These are phyloP conservation scores for Neurospora sp. DNA, from an alignment of 495 filamentous ascomycete species.

Conservation along the genomic window DNA sequence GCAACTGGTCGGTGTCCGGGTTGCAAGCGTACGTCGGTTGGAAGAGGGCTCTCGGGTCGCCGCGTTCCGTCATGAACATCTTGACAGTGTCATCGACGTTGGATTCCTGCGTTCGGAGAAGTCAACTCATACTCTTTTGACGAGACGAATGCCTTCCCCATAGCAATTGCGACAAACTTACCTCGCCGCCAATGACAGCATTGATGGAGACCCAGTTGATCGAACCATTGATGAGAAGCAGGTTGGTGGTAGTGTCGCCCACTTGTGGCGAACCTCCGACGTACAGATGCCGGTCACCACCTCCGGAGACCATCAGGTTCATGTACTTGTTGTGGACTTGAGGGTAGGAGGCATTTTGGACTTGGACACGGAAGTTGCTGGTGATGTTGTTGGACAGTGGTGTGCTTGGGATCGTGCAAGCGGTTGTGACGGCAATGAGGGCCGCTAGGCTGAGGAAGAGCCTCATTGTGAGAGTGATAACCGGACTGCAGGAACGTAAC, in stretches of 20 bases:
- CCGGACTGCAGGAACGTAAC: not conserved
- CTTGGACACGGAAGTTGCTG: slow-evolving; percentile 32
- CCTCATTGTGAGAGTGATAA: not conserved
- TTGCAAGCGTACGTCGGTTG: slow-evolving; percentile 41
- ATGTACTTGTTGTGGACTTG: slow-evolving; percentile 40
- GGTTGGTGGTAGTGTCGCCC: slow-evolving; percentile 33
- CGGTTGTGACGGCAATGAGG: slow-evolving; percentile 19
- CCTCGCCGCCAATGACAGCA: slow-evolving; percentile 39
- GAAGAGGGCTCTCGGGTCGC: slow-evolving; percentile 37
- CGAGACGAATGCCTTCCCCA: too few species aligned
- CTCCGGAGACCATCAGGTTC: slow-evolving; percentile 39
- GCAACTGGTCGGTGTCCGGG: slow-evolving; percentile 35
- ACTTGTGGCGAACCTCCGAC: slow-evolving; percentile 28
- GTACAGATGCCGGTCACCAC: slow-evolving; percentile 41
- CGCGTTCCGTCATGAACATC: slow-evolving; percentile 44
- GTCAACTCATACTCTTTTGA: not conserved
- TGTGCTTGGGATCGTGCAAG: slow-evolving; percentile 29
- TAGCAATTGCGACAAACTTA: slow-evolving; percentile 9
- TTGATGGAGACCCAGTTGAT: slow-evolving; percentile 26
- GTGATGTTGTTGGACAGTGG: slow-evolving; percentile 30
- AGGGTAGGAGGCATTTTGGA: slow-evolving; percentile 41
- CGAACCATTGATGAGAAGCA: slow-evolving; percentile 37
- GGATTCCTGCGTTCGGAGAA: slow-evolving; percentile 12
- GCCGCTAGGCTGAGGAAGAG: not conserved
- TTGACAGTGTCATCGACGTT: slow-evolving; percentile 44